phyloP scores from a whole-genome alignment of 345 rosid genomes.

The Odontarrhena argentea region DNA sequence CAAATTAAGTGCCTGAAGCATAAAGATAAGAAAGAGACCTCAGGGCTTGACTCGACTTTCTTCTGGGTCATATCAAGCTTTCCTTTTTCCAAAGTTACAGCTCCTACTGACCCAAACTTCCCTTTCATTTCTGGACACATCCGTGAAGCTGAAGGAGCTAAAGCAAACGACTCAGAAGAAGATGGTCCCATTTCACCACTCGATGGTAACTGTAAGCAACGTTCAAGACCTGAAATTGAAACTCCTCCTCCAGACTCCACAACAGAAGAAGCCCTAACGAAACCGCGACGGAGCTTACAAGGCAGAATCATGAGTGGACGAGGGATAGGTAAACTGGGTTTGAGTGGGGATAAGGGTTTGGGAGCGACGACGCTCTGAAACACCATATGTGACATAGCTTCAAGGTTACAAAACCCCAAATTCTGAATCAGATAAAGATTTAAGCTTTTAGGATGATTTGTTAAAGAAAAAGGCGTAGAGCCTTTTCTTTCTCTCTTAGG shows the following conservation, averaged over 20 bases:
- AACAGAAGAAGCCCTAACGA: slow-evolving; percentile 43
- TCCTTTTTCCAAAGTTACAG: slow-evolving; percentile 89
- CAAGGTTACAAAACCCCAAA: slow-evolving; percentile 9
- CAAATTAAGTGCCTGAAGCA: neutral
- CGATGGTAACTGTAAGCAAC: slow-evolving; percentile 53
- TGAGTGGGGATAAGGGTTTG: slow-evolving; percentile 44
- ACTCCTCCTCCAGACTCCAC: slow-evolving; percentile 55
- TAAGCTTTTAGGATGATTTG: slow-evolving; percentile 8
- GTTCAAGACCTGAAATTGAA: slow-evolving; percentile 54
- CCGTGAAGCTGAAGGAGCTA: slow-evolving; percentile 34
- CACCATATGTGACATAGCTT: slow-evolving; percentile 49
- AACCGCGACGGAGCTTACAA: slow-evolving; percentile 45
- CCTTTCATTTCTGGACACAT: slow-evolving; percentile 79
- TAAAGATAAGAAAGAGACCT: slow-evolving; percentile 49
- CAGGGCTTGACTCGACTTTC: slow-evolving; percentile 62
- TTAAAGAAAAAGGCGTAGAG: slow-evolving; percentile 22
- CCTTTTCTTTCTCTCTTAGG: slow-evolving; percentile 29
- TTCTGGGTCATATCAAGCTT: slow-evolving; percentile 76
- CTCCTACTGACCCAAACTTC: slow-evolving; percentile 63
- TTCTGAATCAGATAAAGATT: slow-evolving; percentile 11
- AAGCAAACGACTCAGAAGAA: slow-evolving; percentile 38
- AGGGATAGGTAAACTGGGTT: slow-evolving; percentile 45
- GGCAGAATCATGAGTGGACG: slow-evolving; percentile 39
- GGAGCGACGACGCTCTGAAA: slow-evolving; percentile 49
- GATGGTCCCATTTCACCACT: slow-evolving; percentile 37